A percentile compares a stretch with the other conserved stretches of the same genome.
phyloP scores from a whole-genome alignment of 257 asterid genomes.

The Ilex aquifolium region DNA sequence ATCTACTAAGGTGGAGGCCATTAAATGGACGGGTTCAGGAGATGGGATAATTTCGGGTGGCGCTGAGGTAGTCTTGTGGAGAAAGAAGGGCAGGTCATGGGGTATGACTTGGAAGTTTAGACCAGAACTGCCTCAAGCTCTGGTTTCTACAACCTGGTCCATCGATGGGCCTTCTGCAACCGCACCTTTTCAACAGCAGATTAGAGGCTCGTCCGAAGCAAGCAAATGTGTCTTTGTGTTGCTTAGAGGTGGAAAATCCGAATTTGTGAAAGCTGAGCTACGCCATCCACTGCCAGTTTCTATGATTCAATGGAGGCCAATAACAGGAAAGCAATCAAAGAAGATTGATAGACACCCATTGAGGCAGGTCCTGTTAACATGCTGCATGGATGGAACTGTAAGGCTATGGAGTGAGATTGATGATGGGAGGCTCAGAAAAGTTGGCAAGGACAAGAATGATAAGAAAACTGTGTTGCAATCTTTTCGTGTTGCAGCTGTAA shows the following conservation, averaged over 20 bases:
- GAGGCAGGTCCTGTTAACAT: slow-evolving; percentile 68
- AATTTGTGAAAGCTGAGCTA: slow-evolving; percentile 46
- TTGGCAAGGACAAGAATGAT: slow-evolving; percentile 59
- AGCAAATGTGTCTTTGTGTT: slow-evolving; percentile 52
- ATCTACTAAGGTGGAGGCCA: slow-evolving; percentile 66
- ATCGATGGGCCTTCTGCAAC: slow-evolving; percentile 72
- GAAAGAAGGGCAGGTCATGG: slow-evolving; percentile 65
- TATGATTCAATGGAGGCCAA: slow-evolving; percentile 95
- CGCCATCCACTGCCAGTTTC: slow-evolving; percentile 75
- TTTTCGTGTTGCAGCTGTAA: slow-evolving; percentile 67
- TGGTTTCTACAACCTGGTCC: slow-evolving; percentile 77
- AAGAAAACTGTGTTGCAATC: slow-evolving; percentile 40
- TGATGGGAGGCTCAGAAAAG: slow-evolving; percentile 65
- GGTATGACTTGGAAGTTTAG: slow-evolving; percentile 85
- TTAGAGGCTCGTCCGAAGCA: slow-evolving; percentile 32
- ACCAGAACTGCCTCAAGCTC: slow-evolving; percentile 66
- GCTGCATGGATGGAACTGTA: slow-evolving; percentile 85
- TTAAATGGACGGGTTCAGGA: slow-evolving; percentile 93
- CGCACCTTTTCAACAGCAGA: slow-evolving; percentile 49
- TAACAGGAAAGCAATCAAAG: slow-evolving; percentile 44
- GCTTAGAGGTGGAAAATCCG: slow-evolving; percentile 41
- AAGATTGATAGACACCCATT: slow-evolving; percentile 38
- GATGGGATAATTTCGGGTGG: slow-evolving; percentile 91
- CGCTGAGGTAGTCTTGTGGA: slow-evolving; percentile 77
- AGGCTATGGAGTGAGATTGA: slow-evolving; percentile 93